Conservation (phyloP, 129 eudicot genomes). For the Pittosporum tobira region DNA sequence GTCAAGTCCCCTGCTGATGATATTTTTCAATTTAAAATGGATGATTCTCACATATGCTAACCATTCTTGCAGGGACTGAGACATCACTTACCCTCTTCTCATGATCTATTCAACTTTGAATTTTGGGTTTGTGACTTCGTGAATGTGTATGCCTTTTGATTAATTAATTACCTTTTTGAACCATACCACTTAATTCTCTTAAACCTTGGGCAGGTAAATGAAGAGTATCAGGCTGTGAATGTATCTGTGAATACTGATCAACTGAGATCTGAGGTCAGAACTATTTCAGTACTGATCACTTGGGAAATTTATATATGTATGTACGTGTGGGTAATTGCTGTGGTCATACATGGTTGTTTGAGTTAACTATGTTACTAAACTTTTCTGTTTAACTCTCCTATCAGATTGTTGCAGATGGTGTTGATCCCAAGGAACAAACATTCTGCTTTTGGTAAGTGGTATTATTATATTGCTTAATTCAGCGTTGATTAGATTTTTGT, state of each 20-base stretch:
- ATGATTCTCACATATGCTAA: no score
- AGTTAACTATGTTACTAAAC: constrained; percentile 1
- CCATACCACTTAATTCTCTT: background rate
- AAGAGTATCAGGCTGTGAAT: constrained; percentile 75
- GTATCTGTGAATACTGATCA: constrained; percentile 46
- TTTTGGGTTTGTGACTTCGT: constrained; percentile 64
- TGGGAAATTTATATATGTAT: background rate
- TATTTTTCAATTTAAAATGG: constrained; percentile 7
- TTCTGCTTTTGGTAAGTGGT: constrained; percentile 54
- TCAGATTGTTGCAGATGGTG: constrained; percentile 55
- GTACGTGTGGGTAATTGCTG: no score
- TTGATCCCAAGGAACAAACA: constrained; percentile 53
- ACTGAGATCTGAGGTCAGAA: constrained; percentile 55
- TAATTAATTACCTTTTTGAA: constrained; percentile 1
- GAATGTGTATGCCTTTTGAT: constrained; percentile 9
- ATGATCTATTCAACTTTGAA: constrained; percentile 76
- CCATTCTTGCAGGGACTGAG: constrained; percentile 50
- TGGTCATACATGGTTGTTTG: background rate
- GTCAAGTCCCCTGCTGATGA: no score
- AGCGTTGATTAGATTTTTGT: background rate
- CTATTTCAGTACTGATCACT: background rate
- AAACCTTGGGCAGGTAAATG: constrained; percentile 48
- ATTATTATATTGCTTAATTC: background rate
- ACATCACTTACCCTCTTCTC: constrained; percentile 64
- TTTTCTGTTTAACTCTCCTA: background rate